Evolutionary conservation across 805 yeast species (phyloP), one percentile per base, ranked within the genome.

Genomic region (Zygosaccharomyces kombuchaensis): DNA sequence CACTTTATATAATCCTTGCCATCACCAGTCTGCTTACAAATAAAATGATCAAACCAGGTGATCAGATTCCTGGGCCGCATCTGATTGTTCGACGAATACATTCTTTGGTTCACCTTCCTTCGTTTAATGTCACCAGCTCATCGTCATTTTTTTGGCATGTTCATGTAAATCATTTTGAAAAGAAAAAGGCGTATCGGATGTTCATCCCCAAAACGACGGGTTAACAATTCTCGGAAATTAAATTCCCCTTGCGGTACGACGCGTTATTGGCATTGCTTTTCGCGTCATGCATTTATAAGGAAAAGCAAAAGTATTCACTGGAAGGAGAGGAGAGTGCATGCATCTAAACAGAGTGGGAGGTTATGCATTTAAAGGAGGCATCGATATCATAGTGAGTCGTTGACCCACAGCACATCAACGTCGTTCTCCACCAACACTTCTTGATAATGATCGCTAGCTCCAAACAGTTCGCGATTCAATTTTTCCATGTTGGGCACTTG

Each of bases 401-500:
- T 73, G 8, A 66, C 67, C 64, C 73, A 70, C 40, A 72, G 65
- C 27, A 75, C 68, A 41, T 74, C 78, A 32, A 74, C 74, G 10
- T 72, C 67, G 52, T 75, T 71, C 17, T 67, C 73, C 50, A 68
- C 71, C 36, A 76, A 54, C n/a, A 75, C 73, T 25, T 70, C 72
- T 46, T 72, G 76, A 40, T 73, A 70, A 10, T 72, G 71, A 44
- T 69, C 67, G 23, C 70, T 69, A 0, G 77, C 76, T 35, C 74
- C 75, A 48, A 70, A 65, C 10, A 73, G 50, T 40, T 72, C 75
- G 17, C 62, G 60, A 22, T 72, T 63, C 16, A 73, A 52, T 34
- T 70, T 63, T 10, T 70, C 72, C 60, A 71, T 69, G 31, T 69
- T 68, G 22, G 70, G 66, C 14, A 65, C 63, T 50, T 70, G 62